Conservation (phyloP, 495 filamentous ascomycete species). For the Penicillium mononematosum region DNA sequence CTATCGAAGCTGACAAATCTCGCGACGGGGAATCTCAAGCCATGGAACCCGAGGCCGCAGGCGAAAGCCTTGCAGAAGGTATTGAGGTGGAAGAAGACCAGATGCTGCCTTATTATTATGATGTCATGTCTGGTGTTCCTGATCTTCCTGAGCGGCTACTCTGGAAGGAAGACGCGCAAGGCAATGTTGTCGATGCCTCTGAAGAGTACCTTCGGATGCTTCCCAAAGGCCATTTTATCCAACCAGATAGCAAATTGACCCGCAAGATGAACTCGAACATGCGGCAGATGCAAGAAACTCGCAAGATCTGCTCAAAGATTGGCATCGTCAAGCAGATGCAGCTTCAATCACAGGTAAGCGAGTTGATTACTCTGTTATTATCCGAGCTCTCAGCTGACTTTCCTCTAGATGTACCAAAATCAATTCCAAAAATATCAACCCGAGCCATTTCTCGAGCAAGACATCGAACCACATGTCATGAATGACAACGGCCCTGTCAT, state of each 20-base stretch:
- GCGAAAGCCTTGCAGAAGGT: slow-evolving; percentile 82
- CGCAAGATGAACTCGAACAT: slow-evolving; percentile 85
- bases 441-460: slow-evolving; percentile 82
- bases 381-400: slow-evolving; percentile 5
- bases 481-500: slow-evolving; percentile 87
- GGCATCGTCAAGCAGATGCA: slow-evolving; percentile 99
- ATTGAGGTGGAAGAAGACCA: slow-evolving; percentile 83
- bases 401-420: slow-evolving; percentile 83
- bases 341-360: slow-evolving; percentile 83
- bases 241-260: slow-evolving; percentile 75
- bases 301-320: slow-evolving; percentile 94
- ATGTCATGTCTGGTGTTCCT: slow-evolving; percentile 79
- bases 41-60: slow-evolving; percentile 45
- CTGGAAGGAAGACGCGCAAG: slow-evolving; percentile 85
- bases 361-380: not conserved
- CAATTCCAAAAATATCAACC: slow-evolving; percentile 98
- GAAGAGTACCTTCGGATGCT: slow-evolving; percentile 78
- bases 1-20: slow-evolving; percentile 51
- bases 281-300: slow-evolving; percentile 92
- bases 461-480: slow-evolving; percentile 79
- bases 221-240: slow-evolving; percentile 68
- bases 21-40: slow-evolving; percentile 49
- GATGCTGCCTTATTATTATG: slow-evolving; percentile 89
- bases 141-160: slow-evolving; percentile 71
- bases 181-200: slow-evolving; percentile 78